Evolutionary conservation across 495 filamentous ascomycete species (phyloP), one percentile per base, ranked within the genome.

Genomic region (Pyrenopolyporus hunteri): DNA sequence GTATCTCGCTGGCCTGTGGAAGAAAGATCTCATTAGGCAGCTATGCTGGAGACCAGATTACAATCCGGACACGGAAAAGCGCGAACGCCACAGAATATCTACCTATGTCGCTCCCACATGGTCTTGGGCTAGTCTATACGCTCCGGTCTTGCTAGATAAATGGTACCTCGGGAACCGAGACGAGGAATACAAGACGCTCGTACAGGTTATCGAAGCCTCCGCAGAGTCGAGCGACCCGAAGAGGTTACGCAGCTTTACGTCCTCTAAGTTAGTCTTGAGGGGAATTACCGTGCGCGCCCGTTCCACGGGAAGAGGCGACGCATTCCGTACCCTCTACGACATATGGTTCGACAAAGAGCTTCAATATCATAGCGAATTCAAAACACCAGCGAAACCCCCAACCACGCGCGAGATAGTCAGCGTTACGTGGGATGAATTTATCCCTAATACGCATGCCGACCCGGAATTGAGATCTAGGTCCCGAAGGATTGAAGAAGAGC

Each of bases 1-100:
- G 17, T 59, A 59, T 19, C 36, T 59, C 1, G 45, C 56, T 10
- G 46, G 46, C 6, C 20, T 59, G 0, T 59, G 46, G 56, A 29
- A 45, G 19, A 50, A 23, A 33, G 19, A 58, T 17, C 23, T 58
- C 0, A 9, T 16, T 11, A 11, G 29, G 0, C 55, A 58, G 19
- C 28, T 58, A 13, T 19, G 25, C 29, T 58, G 54, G 54, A 1
- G n/a, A 0, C 1, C 8, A 2, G 5, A 16, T 7, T 1, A n/a
- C 7, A 20, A n/a, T n/a, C n/a, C n/a, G 23, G 2, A 1, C 8
- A 17, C 9, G 9, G 11, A 7, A 23, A 6, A 1, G 16, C 14
- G 0, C 6, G 25, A 10, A 8, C 40, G 19, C 2, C 20, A n/a
- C 7, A 43, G 40, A 43, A 43, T 22, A 0, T 22, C 7, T 6